Evolutionary conservation across 768 basidiomycete species (phyloP), one percentile per base, ranked within the genome.

Genomic region (Naganishia vaughanmartiniae): DNA sequence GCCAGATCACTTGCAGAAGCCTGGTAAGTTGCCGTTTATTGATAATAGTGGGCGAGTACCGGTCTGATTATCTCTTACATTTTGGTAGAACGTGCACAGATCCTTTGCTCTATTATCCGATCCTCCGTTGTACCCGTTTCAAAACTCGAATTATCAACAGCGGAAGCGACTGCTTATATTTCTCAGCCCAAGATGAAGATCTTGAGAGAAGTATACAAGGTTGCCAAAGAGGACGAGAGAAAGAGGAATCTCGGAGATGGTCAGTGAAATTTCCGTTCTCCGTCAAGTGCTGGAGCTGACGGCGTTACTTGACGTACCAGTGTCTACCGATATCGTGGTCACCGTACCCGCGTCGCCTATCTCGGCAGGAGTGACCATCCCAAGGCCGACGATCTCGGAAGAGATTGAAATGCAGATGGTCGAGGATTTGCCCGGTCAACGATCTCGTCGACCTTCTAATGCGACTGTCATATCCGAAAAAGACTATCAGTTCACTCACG

Each of bases 1-100:
- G 71, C 83, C 83, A 1, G 83, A 83, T 66, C 82, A 83, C 56
- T 71, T 83, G 14, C 72, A 71, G 60, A 82, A 83, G 71, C 70
- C 74, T 34, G 81, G 83, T 82, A 54, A 74, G 81, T 76, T n/a
- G 33, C 2, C 6, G 10, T 15, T 34, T 9, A 39, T 14, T 42
- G 19, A 24, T 48, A 26, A 54, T 53, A 9, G 24, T 6, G 19
- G 33, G 34, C 26, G 4, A 0, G 12, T 42, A 0, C 7, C 9
- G n/a, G 30, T 14, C 57, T 58, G 34, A 58, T 24, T n/a, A 30
- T 21, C 28, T 39, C 17, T n/a, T 48, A 0, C 6, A 10, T 11
- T 28, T 12, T n/a, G n/a, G 26, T 71, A 83, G 83, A 83, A 73
- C 81, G 83, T 33, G 74, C 79, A 36, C 57, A 72, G 9, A 74